Evolutionary conservation across 1,284 basidiomycete species (phyloP).

Genomic region (Boletus chippewaensis): DNA sequence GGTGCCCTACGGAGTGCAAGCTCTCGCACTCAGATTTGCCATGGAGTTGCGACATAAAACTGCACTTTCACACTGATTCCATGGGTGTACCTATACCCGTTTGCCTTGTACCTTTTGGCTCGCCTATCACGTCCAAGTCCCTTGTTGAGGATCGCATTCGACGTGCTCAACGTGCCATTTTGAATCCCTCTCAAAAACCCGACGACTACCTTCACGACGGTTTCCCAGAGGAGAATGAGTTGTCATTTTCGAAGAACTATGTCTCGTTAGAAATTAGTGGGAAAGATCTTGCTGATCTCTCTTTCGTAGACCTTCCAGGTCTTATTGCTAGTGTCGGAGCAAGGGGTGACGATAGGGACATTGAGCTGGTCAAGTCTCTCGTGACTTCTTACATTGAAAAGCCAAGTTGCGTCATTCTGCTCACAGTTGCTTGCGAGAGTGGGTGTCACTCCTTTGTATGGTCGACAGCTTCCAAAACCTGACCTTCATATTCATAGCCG

Average conservation of each 20-base stretch:
- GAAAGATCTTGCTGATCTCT: constrained; percentile 57
- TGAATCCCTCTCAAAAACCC: constrained; percentile 45
- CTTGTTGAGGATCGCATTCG: constrained; percentile 57
- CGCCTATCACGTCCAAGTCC: constrained; percentile 40
- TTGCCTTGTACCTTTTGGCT: constrained; percentile 44
- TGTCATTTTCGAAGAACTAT: constrained; percentile 53
- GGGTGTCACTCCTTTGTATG: neutral
- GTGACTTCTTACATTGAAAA: constrained; percentile 54
- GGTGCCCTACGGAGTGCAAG: constrained; percentile 63
- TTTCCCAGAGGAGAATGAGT: constrained; percentile 27
- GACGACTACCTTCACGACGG: constrained; percentile 37
- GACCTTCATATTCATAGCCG: neutral
- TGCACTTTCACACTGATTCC: constrained; percentile 44
- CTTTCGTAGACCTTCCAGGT: constrained; percentile 41
- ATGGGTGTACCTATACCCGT: constrained; percentile 37
- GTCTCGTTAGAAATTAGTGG: constrained; percentile 61
- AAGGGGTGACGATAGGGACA: constrained; percentile 44
- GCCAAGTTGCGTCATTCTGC: constrained; percentile 56
- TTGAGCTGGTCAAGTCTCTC: constrained; percentile 32
- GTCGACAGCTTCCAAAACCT: neutral
- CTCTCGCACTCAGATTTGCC: constrained; percentile 37
- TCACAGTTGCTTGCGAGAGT: constrained; percentile 68
- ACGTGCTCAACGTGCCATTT: constrained; percentile 60
- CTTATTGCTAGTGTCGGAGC: constrained; percentile 34
- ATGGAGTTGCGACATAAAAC: constrained; percentile 54